Base-by-base conservation (phyloP, 148 eudicot species). In the Vaccinium myrtillus region DNA sequence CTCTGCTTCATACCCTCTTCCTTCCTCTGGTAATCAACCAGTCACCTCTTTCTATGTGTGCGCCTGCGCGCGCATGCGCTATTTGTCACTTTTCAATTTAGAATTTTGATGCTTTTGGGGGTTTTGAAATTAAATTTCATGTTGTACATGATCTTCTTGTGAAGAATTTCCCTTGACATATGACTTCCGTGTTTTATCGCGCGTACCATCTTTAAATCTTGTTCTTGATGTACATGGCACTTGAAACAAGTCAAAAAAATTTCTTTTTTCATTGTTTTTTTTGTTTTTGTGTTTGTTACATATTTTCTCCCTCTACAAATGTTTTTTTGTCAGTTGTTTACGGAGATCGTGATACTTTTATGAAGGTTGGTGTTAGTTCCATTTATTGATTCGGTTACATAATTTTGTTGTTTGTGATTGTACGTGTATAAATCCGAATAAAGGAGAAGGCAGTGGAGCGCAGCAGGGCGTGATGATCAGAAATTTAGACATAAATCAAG, bases 401-500 rank as follows among this genome's bases (percentile, higher is more conserved):
- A 0, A 61, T 49, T 15, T 16, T 81, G 36, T 69, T 25, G 39
- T 25, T 69, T 27, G 39, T 69, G 74, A 39, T 5, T 27, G 18
- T 27, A 67, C 25, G 25, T 21, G 8, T 25, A 13, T 8, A 49
- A 49, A 63, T n/a, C 13, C 4, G 23, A 69, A 69, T 11, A 69
- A 69, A 69, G 74, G 6, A 16, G 59, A 75, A 48, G 58, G 58
- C 67, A 79, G 63, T 77, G 86, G 71, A 4, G 46, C 46, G 78
- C 83, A 36, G 61, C 75, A n/a, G 23, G 81, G 83, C 0, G 79
- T 65, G 73, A 80, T 82, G 73, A 80, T 82, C 70, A 87, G 84
- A 78, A 85, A 70, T 53, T 82, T 84, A 73, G 90, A 88, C 77
- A 89, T 89, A 85, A 89, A 89, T 82, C 86, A 87, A 85, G 85